A percentile compares a stretch with the other conserved stretches of the same genome.
phyloP scores from a whole-genome alignment of 2,329 filamentous ascomycete species.

The Berkeleyomyces rouxiae region DNA sequence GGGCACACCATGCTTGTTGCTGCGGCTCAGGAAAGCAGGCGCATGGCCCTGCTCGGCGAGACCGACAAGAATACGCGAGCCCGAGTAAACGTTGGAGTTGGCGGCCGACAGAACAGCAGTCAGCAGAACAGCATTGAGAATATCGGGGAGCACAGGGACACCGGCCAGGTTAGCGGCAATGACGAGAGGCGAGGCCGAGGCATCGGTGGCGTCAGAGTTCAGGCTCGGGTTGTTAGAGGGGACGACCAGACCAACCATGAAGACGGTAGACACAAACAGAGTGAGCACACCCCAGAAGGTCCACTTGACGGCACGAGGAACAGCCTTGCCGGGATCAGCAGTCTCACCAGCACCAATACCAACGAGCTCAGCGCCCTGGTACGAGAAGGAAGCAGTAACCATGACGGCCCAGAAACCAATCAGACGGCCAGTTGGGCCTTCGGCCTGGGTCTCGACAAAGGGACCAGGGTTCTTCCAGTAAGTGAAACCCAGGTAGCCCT shows the following conservation, averaged over 20 bases:
- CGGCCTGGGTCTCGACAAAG: conserved; percentile 43
- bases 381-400: conserved; percentile 52
- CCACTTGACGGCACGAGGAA: conserved; percentile 55
- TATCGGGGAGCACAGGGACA: conserved; percentile 44
- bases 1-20: conserved; percentile 45
- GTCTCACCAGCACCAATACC: conserved; percentile 67
- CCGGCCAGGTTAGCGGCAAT: conserved; percentile 44
- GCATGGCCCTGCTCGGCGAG: conserved; percentile 49
- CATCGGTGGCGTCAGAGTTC: conserved; percentile 34
- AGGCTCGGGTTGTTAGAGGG: conserved; percentile 43
- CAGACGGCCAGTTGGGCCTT: conserved; percentile 40
- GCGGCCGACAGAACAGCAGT: conserved; percentile 65
- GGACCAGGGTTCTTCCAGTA: conserved; percentile 55
- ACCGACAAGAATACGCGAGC: conserved; percentile 49
- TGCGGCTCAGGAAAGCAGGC: conserved; percentile 40
- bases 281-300: conserved; percentile 60
- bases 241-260: conserved; percentile 57
- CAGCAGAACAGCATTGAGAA: conserved; percentile 64
- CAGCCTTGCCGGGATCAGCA: conserved; percentile 51
- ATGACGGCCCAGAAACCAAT: conserved; percentile 54
- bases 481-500: conserved; percentile 58
- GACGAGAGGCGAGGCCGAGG: conserved; percentile 49
- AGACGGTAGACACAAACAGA: conserved; percentile 47
- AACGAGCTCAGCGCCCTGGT: conserved; percentile 59
- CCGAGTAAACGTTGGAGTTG: conserved; percentile 61